phyloP scores from a whole-genome alignment of 1,284 basidiomycete species.

The Ceratobasidium sp. region DNA sequence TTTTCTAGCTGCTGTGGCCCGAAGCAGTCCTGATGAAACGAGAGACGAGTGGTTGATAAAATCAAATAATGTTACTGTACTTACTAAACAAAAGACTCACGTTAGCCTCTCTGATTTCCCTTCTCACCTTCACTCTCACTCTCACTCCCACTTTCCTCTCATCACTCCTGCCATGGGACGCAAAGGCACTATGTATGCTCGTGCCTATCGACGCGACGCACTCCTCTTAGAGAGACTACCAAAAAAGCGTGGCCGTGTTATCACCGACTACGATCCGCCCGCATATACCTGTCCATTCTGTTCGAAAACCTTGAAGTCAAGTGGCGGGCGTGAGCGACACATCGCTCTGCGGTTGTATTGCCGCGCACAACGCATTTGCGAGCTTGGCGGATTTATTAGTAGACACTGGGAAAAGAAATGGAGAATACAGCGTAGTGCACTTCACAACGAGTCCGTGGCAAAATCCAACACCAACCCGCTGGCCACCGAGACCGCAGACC shows the following conservation, averaged over 20 bases:
- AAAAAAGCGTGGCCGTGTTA: not conserved
- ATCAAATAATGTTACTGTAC: too few species aligned
- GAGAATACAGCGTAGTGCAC: too few species aligned
- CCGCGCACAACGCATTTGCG: constrained; percentile 2
- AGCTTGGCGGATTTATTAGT: constrained; percentile 10
- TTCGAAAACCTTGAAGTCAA: constrained; percentile 7
- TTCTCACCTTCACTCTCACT: not conserved
- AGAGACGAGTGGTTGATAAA: too few species aligned
- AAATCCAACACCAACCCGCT: too few species aligned
- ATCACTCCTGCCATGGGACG: not conserved
- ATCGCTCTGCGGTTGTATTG: constrained; percentile 4
- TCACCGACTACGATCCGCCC: not conserved
- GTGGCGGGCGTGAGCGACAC: not conserved
- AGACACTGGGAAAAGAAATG: not conserved
- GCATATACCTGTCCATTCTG: constrained; percentile 19
- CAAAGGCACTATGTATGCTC: constrained; percentile 6
- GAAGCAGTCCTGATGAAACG: too few species aligned
- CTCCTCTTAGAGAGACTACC: not conserved
- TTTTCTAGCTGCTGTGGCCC: too few species aligned
- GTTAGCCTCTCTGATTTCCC: not conserved
- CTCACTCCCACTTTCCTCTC: too few species aligned
- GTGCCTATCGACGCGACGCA: not conserved
- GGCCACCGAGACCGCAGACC: too few species aligned
- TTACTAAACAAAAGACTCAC: constrained; percentile 4
- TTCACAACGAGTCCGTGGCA: too few species aligned